phyloP scores from a whole-genome alignment of 2,329 filamentous ascomycete genomes.

The Laburnicola sp. region DNA sequence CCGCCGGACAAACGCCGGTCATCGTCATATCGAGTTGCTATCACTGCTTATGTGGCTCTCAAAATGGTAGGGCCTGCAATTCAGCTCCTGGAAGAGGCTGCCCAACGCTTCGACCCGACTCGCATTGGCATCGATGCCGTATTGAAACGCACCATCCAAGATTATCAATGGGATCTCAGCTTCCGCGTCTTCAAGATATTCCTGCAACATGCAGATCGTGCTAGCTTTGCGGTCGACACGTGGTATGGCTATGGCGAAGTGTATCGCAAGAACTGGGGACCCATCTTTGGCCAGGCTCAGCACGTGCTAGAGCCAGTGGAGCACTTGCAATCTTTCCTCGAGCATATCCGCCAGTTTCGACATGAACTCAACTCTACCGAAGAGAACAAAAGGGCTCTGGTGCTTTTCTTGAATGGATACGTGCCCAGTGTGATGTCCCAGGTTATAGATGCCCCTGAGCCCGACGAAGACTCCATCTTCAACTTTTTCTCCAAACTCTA shows the following conservation, averaged over 20 bases:
- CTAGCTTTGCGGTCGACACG: neutral
- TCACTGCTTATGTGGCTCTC: slow-evolving; percentile 50
- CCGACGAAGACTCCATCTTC: slow-evolving; percentile 33
- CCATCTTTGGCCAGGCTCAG: slow-evolving; percentile 30
- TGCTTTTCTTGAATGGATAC: slow-evolving; percentile 33
- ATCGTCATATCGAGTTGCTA: slow-evolving; percentile 51
- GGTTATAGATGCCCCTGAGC: slow-evolving; percentile 20
- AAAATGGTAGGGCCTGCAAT: slow-evolving; percentile 45
- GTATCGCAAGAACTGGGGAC: slow-evolving; percentile 7
- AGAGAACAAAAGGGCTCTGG: slow-evolving; percentile 17
- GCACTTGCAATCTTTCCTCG: slow-evolving; percentile 31
- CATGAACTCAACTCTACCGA: slow-evolving; percentile 26
- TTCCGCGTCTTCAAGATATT: slow-evolving; percentile 32
- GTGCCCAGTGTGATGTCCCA: slow-evolving; percentile 33
- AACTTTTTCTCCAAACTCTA: slow-evolving; percentile 32
- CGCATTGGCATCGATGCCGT: slow-evolving; percentile 36
- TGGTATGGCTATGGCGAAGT: slow-evolving; percentile 10
- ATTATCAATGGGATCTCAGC: slow-evolving; percentile 43
- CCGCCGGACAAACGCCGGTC: slow-evolving; percentile 41
- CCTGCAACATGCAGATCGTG: slow-evolving; percentile 10
- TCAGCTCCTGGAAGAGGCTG: slow-evolving; percentile 48
- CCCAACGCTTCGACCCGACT: slow-evolving; percentile 7
- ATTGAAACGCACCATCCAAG: slow-evolving; percentile 32
- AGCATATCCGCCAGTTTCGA: slow-evolving; percentile 27
- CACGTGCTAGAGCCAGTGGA: slow-evolving; percentile 30